Evolutionary conservation across 2,329 filamentous ascomycete genomes (phyloP).

Genomic region (Aspergillus sp.): DNA sequence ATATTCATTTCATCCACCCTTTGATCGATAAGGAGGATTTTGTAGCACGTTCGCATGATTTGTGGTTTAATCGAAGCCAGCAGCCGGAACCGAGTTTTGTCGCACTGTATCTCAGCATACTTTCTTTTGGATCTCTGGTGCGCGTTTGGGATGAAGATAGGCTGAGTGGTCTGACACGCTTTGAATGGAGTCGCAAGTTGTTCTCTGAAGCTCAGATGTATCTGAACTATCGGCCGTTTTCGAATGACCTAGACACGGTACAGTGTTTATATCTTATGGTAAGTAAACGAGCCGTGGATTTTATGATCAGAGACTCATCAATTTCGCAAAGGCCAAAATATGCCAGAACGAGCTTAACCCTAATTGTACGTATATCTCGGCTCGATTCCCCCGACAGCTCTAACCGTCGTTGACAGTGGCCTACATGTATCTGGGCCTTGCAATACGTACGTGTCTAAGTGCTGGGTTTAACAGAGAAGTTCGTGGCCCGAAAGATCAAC

Average conservation of each 20-base stretch:
- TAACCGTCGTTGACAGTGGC: conserved; percentile 28
- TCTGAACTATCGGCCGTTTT: conserved; percentile 37
- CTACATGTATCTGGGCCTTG: conserved; percentile 47
- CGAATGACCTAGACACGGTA: conserved; percentile 45
- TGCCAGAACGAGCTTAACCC: conserved; percentile 49
- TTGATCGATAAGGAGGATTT: conserved; percentile 45
- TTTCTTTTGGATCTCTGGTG: conserved; percentile 45
- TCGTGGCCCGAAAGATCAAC: conserved; percentile 24
- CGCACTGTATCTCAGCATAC: conserved; percentile 44
- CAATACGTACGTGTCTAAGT: conserved; percentile 44
- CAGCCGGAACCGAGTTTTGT: conserved; percentile 39
- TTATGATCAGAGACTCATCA: not conserved
- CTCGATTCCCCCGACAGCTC: not conserved
- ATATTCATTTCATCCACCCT: conserved; percentile 46
- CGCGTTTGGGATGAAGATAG: conserved; percentile 41
- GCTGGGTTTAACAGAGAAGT: conserved; percentile 46
- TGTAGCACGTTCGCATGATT: conserved; percentile 37
- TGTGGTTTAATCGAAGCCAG: conserved; percentile 35
- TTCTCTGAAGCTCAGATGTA: conserved; percentile 40
- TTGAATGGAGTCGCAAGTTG: conserved; percentile 45
- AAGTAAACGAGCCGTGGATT: not conserved
- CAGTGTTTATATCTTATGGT: conserved; percentile 47
- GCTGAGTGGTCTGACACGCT: conserved; percentile 40
- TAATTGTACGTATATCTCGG: conserved; percentile 30
- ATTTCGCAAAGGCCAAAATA: conserved; percentile 37